These are phyloP conservation scores for Musa schizocarpa DNA, from an alignment of 176 grass and related monocot genomes.

Conservation along the genomic window DNA sequence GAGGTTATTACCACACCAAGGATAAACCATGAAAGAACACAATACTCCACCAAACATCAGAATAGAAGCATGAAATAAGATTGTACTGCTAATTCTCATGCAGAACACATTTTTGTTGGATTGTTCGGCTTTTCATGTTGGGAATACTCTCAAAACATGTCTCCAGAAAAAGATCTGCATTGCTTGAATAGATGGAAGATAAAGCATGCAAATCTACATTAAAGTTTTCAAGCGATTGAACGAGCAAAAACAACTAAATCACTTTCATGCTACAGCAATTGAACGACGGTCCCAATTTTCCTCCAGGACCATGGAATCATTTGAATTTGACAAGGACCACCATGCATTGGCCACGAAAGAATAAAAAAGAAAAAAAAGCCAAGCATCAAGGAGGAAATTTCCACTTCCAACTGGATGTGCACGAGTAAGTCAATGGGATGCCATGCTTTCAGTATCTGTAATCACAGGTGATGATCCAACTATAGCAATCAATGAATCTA, in stretches of 20 bases:
- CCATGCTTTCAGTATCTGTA: background rate
- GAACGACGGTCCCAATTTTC: background rate
- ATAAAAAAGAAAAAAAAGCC: background rate
- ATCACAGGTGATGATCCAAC: background rate
- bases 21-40: too few species aligned
- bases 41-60: too few species aligned
- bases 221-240: background rate
- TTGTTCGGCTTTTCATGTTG: too few species aligned
- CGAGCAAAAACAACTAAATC: background rate
- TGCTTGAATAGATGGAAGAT: too few species aligned
- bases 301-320: background rate
- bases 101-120: too few species aligned
- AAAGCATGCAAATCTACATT: too few species aligned
- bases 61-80: too few species aligned
- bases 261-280: background rate
- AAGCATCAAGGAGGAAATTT: background rate
- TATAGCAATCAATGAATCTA: slow-evolving; percentile 3
- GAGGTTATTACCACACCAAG: too few species aligned
- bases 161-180: background rate
- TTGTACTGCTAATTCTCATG: too few species aligned
- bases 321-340: background rate
- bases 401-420: background rate
- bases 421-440: background rate
- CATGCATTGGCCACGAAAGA: background rate
- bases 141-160: too few species aligned